Percentiles rank a stretch among this genome's conserved stretches.
Conservation (phyloP, 2,329 filamentous ascomycete genomes). For the Talaromyces sp. region DNA sequence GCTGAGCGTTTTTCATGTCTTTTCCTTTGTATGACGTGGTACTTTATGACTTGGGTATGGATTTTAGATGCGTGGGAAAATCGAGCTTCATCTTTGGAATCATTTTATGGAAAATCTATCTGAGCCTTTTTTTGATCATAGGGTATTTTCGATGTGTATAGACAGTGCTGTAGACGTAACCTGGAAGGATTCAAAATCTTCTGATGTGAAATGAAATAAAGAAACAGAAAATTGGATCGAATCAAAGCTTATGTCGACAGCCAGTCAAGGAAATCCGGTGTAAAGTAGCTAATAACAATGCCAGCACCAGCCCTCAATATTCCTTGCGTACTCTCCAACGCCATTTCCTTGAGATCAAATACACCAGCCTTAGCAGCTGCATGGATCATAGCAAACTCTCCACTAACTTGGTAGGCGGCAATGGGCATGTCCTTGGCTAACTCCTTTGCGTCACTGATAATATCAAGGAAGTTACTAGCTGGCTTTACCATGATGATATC, state of each 20-base stretch:
- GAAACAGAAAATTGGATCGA: neutral
- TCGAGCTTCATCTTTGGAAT: neutral
- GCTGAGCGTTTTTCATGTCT: neutral
- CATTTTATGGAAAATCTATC: neutral
- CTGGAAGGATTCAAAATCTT: neutral
- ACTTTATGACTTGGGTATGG: neutral
- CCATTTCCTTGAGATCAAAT: slow-evolving; percentile 91
- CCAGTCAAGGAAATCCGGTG: slow-evolving; percentile 69
- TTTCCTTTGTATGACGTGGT: neutral
- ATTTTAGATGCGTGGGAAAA: neutral
- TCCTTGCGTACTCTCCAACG: slow-evolving; percentile 87
- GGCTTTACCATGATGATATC: slow-evolving; percentile 99
- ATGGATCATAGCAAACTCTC: slow-evolving; percentile 97
- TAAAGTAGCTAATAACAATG: slow-evolving; percentile 92
- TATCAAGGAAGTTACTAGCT: slow-evolving; percentile 90
- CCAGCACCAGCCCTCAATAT: slow-evolving; percentile 89
- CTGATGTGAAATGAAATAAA: neutral
- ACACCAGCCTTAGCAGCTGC: slow-evolving; percentile 93
- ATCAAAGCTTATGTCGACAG: slow-evolving; percentile 26
- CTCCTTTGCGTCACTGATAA: slow-evolving; percentile 95
- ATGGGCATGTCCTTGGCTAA: slow-evolving; percentile 86
- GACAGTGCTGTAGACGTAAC: neutral
- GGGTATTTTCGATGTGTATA: neutral
- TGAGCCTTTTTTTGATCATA: neutral
- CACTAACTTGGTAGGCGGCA: slow-evolving; percentile 93